Conservation (phyloP, 345 rosid species). For the Populus simonii region DNA sequence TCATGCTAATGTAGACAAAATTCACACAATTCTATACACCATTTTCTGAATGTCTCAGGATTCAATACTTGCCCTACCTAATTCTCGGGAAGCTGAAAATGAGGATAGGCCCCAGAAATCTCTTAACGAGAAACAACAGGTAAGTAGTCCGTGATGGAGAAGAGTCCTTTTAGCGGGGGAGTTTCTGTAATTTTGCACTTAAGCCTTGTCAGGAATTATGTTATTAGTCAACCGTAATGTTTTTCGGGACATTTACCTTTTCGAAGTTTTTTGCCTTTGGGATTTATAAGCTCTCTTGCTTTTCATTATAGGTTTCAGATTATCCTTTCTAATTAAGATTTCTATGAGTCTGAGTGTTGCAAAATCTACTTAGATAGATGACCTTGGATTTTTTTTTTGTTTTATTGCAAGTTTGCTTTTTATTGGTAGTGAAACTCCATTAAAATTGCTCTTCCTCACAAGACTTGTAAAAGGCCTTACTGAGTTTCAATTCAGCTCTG, state of each 20-base stretch:
- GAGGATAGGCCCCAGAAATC: constrained; percentile 90
- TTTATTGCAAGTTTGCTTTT: too few relatives aligned
- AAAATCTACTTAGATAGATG: too few relatives aligned
- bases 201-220: too few relatives aligned
- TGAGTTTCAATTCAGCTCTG: too few relatives aligned
- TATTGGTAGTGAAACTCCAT: too few relatives aligned
- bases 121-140: constrained; percentile 97
- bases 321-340: too few relatives aligned
- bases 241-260: not conserved
- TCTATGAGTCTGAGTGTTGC: too few relatives aligned
- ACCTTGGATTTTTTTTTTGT: too few relatives aligned
- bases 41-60: constrained; percentile 43
- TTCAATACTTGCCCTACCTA: constrained; percentile 41
- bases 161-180: too few relatives aligned
- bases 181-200: too few relatives aligned
- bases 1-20: not conserved
- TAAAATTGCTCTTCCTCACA: too few relatives aligned
- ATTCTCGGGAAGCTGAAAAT: constrained; percentile 67
- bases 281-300: not conserved
- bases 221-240: not conserved
- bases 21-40: not conserved
- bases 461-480: too few relatives aligned
- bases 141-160: constrained; percentile 12
- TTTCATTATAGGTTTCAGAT: not conserved
- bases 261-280: not conserved